Conservation (phyloP, 2,329 filamentous ascomycete genomes). For the Decorospora gaudefroyi region DNA sequence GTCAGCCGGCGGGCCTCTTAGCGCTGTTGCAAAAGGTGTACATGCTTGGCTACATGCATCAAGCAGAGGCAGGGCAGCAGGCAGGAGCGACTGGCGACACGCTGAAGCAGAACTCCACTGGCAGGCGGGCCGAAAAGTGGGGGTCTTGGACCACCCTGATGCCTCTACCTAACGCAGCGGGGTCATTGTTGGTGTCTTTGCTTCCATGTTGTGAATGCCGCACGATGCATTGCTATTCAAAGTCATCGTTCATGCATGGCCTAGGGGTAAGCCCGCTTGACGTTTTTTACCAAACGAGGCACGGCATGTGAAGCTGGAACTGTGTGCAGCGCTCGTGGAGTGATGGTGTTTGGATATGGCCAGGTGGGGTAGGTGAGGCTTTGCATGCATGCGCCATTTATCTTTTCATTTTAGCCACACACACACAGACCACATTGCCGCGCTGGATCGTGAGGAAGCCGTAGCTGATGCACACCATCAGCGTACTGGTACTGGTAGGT, state of each 20-base stretch:
- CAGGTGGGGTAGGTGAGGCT: constrained; percentile 17
- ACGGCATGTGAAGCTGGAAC: no score
- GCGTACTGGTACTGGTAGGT: neutral
- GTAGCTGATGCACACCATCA: constrained; percentile 3
- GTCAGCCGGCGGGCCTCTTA: constrained; percentile 17
- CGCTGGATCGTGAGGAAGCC: constrained; percentile 7
- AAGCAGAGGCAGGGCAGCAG: no score
- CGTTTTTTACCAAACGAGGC: no score
- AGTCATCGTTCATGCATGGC: no score
- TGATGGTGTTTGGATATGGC: constrained; percentile 13
- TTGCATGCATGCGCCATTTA: constrained; percentile 29
- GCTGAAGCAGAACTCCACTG: constrained; percentile 14
- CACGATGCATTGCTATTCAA: no score
- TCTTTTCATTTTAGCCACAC: no score
- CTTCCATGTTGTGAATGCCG: no score
- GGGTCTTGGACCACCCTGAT: constrained; percentile 25
- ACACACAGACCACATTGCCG: constrained; percentile 16
- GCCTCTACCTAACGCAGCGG: no score
- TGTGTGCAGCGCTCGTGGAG: constrained; percentile 1
- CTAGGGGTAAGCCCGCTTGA: no score
- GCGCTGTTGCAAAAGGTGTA: constrained; percentile 19
- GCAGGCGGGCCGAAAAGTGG: constrained; percentile 32
- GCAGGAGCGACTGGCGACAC: no score
- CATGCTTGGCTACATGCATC: constrained; percentile 26
- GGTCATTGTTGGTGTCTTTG: no score